Evolutionary conservation across 1,284 basidiomycete species (phyloP), one percentile per base, ranked within the genome.

Genomic region (Cystobasidium pallidum): DNA sequence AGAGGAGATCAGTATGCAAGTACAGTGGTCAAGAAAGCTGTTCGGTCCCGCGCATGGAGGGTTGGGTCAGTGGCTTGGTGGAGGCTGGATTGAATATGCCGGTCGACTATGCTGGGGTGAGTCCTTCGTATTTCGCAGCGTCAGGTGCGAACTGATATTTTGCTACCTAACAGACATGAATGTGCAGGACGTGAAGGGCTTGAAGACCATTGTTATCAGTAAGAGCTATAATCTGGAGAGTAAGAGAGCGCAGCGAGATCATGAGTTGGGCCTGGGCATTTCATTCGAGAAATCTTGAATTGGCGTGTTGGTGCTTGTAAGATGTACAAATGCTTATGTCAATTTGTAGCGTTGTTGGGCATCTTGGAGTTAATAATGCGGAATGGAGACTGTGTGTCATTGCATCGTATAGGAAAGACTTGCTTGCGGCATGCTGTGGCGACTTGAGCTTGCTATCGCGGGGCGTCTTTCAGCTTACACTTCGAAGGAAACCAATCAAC

Each of bases 31-130:
- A 4, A 66, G 70, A 32, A 72, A 74, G 8, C 67, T 77, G 10
- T 77, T 77, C 43, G 76, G 76, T 1, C 76, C 76, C 15, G 73
- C 70, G 41, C 76, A 77, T 26, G 75, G 76, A 13, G 21, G 51
- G 19, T 34, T 76, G 13, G 75, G 74, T 32, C 62, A 72, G 43
- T 77, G 76, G 75, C 59, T 75, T 6, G 76, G 76, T 15, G 72
- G 67, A 10, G 59, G 57, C 17, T 77, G 76, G 76, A 75, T 77
- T 34, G 76, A 77, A 51, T 75, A 73, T 57, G 72, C 63, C 30
- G 74, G 74, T 30, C 66, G 76, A 15, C 68, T 77, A 21, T 77
- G 76, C 62, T 74, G 58, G 68, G 68, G 58, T 61, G 58, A 61
- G 58, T 61, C 10, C 36, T 8, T 21, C 3, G 3, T 45, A 45